phyloP scores from a whole-genome alignment of 2,329 filamentous ascomycete species.

The Diaporthe capsici region DNA sequence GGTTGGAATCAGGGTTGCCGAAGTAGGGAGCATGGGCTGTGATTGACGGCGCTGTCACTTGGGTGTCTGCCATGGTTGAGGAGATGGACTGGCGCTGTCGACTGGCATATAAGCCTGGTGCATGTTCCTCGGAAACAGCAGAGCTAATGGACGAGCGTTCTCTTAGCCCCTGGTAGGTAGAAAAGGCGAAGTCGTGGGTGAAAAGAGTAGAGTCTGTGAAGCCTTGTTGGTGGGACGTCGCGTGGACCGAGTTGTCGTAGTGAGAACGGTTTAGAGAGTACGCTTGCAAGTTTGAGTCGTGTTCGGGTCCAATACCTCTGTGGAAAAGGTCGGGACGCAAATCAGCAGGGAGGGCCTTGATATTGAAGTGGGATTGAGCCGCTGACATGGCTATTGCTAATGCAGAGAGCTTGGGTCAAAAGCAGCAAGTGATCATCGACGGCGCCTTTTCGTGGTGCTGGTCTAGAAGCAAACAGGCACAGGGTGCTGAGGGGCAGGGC shows the following conservation, averaged over 20 bases:
- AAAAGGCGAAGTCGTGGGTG: conserved; percentile 64
- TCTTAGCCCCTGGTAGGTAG: conserved; percentile 58
- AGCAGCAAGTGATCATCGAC: conserved; percentile 47
- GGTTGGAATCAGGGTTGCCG: conserved; percentile 44
- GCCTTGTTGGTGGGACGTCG: conserved; percentile 44
- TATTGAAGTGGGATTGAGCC: conserved; percentile 50
- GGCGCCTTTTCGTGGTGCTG: conserved; percentile 42
- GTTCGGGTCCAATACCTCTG: conserved; percentile 48
- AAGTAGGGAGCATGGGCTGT: conserved; percentile 53
- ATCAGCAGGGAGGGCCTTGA: conserved; percentile 51
- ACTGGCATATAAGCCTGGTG: conserved; percentile 50
- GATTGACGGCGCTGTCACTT: conserved; percentile 54
- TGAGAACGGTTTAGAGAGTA: conserved; percentile 54
- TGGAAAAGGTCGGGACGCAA: conserved; percentile 54
- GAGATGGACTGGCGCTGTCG: conserved; percentile 51
- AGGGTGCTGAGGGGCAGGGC: conserved; percentile 32
- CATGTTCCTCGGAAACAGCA: conserved; percentile 54
- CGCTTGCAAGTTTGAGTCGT: conserved; percentile 50
- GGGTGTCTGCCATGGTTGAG: conserved; percentile 54
- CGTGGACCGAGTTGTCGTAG: conserved; percentile 43
- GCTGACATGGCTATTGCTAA: conserved; percentile 56
- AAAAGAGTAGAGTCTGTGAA: conserved; percentile 65
- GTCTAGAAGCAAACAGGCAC: conserved; percentile 30
- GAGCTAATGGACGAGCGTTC: conserved; percentile 58
- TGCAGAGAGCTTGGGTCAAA: conserved; percentile 43